Evolutionary conservation across 1,139 yeast genomes (phyloP), one percentile per base, ranked within the genome.

Genomic region (Pichiaceae sp.): DNA sequence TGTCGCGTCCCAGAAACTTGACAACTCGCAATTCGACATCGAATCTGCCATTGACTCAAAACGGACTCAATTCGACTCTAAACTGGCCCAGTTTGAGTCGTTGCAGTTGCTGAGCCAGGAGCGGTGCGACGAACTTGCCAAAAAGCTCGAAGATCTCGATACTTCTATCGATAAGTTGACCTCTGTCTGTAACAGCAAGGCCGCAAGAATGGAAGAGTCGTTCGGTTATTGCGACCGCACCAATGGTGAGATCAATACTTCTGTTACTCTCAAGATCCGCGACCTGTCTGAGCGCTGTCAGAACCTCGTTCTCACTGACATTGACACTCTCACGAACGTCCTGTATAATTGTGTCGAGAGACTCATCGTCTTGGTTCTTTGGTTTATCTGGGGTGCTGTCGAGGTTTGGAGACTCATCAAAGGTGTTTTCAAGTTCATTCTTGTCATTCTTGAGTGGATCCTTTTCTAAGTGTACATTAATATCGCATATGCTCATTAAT

Each of bases 201-300:
- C 54, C 3, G 43, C 43, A 26, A 50, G 50, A 27, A 68, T 80
- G 35, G 95, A 86, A 50, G 73, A 74, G 31, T 59, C 85, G 39
- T 64, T 86, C 30, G 75, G 81, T 17, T 67, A 72, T 32, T 77
- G 89, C 38, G 95, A 86, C 56, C 66, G 94, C 43, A 71, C 84
- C 17, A 72, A 82, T 40, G 83, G 91, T 45, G 95, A 84, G 52
- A 80, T 86, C 42, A 84, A 81, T 56, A 86, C 96, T 0, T 80
- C 93, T 1, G 62, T 85, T 36, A 75, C 87, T 23, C 60, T 85
- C 37, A 85, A 83, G 48, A 62, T 84, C 30, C 65, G 94, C 39
- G 74, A 77, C 43, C 63, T 83, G n/a, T 72, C 72, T 36, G 94
- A 84, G 52, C 68, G 77, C 35, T 62, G 79, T 20, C 94, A 82